These are phyloP conservation scores for Plasmodium gonderi DNA, from an alignment of 169 alveolate genomes.

Conservation along the genomic window DNA sequence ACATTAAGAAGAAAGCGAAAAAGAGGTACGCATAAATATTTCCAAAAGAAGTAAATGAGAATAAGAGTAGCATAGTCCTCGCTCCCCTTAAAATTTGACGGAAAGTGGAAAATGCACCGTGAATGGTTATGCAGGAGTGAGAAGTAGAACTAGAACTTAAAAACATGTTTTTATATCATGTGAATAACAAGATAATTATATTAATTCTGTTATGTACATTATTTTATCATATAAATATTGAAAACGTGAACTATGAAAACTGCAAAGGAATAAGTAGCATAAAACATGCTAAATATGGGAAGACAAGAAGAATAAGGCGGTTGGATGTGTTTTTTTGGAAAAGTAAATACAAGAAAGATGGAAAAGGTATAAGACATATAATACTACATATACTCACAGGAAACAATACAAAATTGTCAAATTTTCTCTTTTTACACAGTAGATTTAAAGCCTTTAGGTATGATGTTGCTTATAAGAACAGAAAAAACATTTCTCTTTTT, in stretches of 20 bases:
- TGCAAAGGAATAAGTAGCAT: background rate
- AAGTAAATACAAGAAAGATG: background rate
- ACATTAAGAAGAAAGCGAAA: background rate
- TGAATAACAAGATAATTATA: conserved; percentile 5
- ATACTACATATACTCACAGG: background rate
- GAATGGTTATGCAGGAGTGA: background rate
- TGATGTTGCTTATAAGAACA: background rate
- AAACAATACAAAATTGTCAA: background rate
- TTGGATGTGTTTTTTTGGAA: background rate
- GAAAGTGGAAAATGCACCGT: background rate
- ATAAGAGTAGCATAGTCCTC: background rate
- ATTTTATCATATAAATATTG: background rate
- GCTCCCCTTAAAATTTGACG: background rate
- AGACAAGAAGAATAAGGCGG: background rate
- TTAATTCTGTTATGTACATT: conserved; percentile 29
- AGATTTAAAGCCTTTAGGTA: background rate
- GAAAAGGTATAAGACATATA: background rate
- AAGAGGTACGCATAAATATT: background rate
- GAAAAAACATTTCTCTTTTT: conserved; percentile 12
- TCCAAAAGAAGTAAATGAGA: background rate
- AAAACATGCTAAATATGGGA: background rate
- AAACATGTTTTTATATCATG: conserved; percentile 65
- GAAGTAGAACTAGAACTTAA: background rate
- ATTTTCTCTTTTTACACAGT: background rate
- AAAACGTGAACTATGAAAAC: background rate